Evolutionary conservation across 495 filamentous ascomycete species (phyloP).

Genomic region (Astrocystis sublimbata): DNA sequence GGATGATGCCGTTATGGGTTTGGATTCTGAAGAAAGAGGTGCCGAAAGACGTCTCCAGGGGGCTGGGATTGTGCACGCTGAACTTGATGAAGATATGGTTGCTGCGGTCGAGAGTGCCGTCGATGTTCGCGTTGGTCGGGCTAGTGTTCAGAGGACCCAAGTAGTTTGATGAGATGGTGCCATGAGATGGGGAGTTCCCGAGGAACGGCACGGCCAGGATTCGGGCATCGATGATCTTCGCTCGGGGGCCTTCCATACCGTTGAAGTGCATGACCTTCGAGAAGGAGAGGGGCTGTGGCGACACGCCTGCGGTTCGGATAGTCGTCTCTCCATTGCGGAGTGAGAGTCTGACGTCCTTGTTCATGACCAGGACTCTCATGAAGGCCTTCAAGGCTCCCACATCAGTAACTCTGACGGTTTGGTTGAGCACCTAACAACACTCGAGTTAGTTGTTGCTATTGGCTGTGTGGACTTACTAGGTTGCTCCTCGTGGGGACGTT

Average conservation of each 20-base stretch:
- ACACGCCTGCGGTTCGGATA: conserved; percentile 19
- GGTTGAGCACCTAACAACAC: no score
- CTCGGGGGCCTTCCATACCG: conserved; percentile 36
- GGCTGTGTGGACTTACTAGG: no score
- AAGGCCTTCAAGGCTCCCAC: conserved; percentile 27
- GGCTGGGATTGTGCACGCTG: conserved; percentile 29
- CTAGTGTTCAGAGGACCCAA: neutral
- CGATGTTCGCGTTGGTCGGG: neutral
- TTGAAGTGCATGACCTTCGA: conserved; percentile 26
- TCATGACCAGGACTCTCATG: conserved; percentile 20
- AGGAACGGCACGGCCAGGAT: no score
- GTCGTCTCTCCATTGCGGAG: conserved; percentile 30
- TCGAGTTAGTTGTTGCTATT: no score
- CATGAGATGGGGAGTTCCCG: neutral
- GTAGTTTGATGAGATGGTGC: neutral
- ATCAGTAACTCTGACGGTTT: conserved; percentile 31
- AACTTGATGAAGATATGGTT: conserved; percentile 16
- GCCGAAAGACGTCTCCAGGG: conserved; percentile 37
- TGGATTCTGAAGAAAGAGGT: conserved; percentile 30
- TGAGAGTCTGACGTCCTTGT: conserved; percentile 16
- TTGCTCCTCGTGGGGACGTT: no score
- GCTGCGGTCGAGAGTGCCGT: neutral
- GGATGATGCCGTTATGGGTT: conserved; percentile 17
- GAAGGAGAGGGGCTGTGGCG: conserved; percentile 23
- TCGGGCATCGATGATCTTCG: no score